Percentiles rank a stretch among this genome's conserved stretches.
phyloP scores from a whole-genome alignment of 75 land plant genomes.

The Sequoia sempervirens region DNA sequence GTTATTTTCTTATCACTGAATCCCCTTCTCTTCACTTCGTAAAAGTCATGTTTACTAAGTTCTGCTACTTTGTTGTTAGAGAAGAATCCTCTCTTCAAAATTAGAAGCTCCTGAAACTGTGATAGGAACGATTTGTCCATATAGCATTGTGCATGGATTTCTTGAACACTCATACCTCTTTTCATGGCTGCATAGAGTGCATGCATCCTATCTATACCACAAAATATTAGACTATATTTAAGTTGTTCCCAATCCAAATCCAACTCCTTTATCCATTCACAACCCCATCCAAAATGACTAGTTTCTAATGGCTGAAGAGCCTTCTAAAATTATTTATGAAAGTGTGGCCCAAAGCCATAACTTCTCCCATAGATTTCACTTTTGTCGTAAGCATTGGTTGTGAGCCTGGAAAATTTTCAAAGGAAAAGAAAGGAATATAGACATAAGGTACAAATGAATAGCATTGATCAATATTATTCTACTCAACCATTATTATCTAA shows the following conservation, averaged over 20 bases:
- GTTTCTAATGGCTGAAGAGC: slow-evolving; percentile 89
- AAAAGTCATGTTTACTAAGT: no score
- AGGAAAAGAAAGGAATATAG: slow-evolving; percentile 98
- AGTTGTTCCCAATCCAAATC: slow-evolving; percentile 93
- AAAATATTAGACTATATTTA: slow-evolving; percentile 87
- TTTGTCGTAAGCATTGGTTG: slow-evolving; percentile 93
- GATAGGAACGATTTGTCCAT: slow-evolving; percentile 91
- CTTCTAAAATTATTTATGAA: slow-evolving; percentile 96
- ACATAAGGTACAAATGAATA: slow-evolving; percentile 6
- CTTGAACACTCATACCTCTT: no score
- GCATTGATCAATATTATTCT: not conserved
- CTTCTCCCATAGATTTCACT: slow-evolving; percentile 98
- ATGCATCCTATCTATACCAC: slow-evolving; percentile 86
- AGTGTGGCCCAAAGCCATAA: slow-evolving; percentile 96
- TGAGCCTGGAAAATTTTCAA: slow-evolving; percentile 99
- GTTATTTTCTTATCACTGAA: slow-evolving; percentile 91
- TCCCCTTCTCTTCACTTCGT: slow-evolving; percentile 87
- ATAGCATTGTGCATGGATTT: no score
- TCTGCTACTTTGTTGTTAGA: slow-evolving; percentile 42
- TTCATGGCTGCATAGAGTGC: slow-evolving; percentile 94
- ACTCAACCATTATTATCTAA: not conserved
- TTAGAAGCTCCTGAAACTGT: slow-evolving; percentile 79
- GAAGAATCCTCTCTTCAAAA: slow-evolving; percentile 73
- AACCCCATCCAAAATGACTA: slow-evolving; percentile 94
- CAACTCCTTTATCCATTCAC: slow-evolving; percentile 76